A percentile compares a stretch with the other conserved stretches of the same genome.
phyloP scores from a whole-genome alignment of 176 grass and related monocot genomes.

The Carex littledalei region DNA sequence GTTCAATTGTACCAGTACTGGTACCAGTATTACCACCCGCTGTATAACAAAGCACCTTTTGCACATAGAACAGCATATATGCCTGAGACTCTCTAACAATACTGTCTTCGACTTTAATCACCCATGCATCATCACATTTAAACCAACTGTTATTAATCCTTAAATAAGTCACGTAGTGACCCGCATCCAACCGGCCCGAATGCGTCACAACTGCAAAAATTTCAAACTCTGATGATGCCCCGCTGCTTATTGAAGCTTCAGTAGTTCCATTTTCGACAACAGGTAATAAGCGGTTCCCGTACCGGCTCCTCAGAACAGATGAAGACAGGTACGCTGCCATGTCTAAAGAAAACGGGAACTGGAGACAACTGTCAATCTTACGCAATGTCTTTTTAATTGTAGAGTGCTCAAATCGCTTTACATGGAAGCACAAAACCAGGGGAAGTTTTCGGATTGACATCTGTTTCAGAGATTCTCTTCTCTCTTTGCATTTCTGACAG shows the following conservation, averaged over 20 bases:
- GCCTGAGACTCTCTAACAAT: constrained; percentile 74
- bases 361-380: constrained; percentile 83
- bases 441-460: constrained; percentile 98
- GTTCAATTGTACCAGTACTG: not conserved
- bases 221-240: constrained; percentile 70
- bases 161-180: constrained; percentile 90
- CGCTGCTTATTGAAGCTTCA: constrained; percentile 27
- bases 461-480: constrained; percentile 90
- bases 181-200: constrained; percentile 76
- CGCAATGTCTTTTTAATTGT: constrained; percentile 67
- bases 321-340: constrained; percentile 86
- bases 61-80: constrained; percentile 99
- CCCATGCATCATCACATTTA: constrained; percentile 96
- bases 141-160: constrained; percentile 82
- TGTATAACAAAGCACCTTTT: constrained; percentile 85
- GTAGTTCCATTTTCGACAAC: constrained; percentile 47
- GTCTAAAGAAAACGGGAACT: constrained; percentile 91
- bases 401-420: constrained; percentile 94
- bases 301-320: constrained; percentile 79
- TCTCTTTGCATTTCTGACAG: constrained; percentile 85
- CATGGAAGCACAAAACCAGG: constrained; percentile 85
- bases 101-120: constrained; percentile 76
- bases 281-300: constrained; percentile 75
- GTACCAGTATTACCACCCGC: constrained; percentile 44
- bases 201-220: constrained; percentile 89